Evolutionary conservation across 2,329 filamentous ascomycete genomes (phyloP), one percentile per base, ranked within the genome.

Genomic region (Gyromitra esculenta): DNA sequence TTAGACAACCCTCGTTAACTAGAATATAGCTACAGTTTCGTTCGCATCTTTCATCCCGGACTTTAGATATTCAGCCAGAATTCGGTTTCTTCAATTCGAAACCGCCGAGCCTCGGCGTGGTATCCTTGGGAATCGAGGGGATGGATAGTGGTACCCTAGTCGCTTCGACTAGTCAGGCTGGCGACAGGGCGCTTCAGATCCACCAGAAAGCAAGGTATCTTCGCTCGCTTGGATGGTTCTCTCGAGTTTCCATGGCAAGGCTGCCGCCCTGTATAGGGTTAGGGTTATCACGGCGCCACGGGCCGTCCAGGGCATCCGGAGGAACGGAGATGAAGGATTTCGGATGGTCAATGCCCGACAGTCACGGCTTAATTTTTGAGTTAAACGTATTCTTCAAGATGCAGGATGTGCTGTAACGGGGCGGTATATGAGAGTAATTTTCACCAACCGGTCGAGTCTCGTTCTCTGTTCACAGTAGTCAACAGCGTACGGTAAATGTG

Each of bases 281-380:
- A 64, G 68, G 68, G 48, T 57, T 65, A 21, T 15, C 39, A 39
- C 69, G 60, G 69, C 50, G 52, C n/a, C 18, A 6, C 69, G 60
- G 69, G 48, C 69, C 69, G 69, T 35, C 21, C 57, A 21, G 9
- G 13, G 57, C 1, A 31, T 21, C 68, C 59, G 50, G 68, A 35
- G 37, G 35, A 72, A 72, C 68, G 68, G 68, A 71, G 48, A 41
- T 63, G 45, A 57, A 65, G 50, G 39, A 57, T 45, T 18, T 72
- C 59, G 59, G 68, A 72, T n/a, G 68, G 68, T 65, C 59, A 65
- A 45, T 45, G 35, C 57, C 68, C 59, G 68, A 59, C 25, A 31
- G 18, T 43, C n/a, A 31, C 3, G 9, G 18, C 18, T 43, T 11
- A 21, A 21, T 11, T n/a, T 48, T 39, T 8, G n/a, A 60, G 11